These are phyloP conservation scores for Aureobasidium lini DNA, from an alignment of 2,329 filamentous ascomycete species.

Conservation along the genomic window DNA sequence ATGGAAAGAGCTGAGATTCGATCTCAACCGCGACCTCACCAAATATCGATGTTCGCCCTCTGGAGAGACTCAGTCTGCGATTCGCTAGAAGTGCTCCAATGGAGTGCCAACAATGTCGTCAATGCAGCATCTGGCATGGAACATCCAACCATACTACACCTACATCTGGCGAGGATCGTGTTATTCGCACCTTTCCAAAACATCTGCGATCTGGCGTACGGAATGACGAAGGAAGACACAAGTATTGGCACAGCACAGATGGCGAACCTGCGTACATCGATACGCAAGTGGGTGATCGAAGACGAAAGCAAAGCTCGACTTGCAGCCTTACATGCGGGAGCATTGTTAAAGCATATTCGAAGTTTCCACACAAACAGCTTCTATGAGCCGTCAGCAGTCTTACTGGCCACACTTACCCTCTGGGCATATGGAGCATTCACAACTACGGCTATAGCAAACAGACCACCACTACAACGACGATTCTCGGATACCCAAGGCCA, in stretches of 20 bases:
- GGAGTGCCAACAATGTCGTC: constrained; percentile 48
- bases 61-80: constrained; percentile 43
- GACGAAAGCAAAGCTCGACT: constrained; percentile 52
- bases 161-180: constrained; percentile 48
- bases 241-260: not conserved
- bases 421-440: constrained; percentile 49
- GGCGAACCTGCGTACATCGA: constrained; percentile 20
- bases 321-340: constrained; percentile 48
- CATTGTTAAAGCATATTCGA: constrained; percentile 46
- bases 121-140: constrained; percentile 44
- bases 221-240: constrained; percentile 21
- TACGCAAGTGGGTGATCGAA: constrained; percentile 43
- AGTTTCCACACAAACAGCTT: constrained; percentile 43
- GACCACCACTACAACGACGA: not conserved
- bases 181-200: constrained; percentile 43
- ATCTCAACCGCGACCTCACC: constrained; percentile 8
- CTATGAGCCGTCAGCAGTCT: constrained; percentile 59
- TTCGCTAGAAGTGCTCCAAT: constrained; percentile 50
- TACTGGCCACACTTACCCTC: constrained; percentile 57
- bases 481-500: not conserved
- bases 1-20: constrained; percentile 32
- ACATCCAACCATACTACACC: constrained; percentile 48
- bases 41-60: constrained; percentile 40
- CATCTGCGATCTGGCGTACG: constrained; percentile 38
- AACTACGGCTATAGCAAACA: not conserved